A percentile compares a stretch with the other conserved stretches of the same genome.
Conservation (phyloP, 257 asterid genomes). For the Echites panduratus region DNA sequence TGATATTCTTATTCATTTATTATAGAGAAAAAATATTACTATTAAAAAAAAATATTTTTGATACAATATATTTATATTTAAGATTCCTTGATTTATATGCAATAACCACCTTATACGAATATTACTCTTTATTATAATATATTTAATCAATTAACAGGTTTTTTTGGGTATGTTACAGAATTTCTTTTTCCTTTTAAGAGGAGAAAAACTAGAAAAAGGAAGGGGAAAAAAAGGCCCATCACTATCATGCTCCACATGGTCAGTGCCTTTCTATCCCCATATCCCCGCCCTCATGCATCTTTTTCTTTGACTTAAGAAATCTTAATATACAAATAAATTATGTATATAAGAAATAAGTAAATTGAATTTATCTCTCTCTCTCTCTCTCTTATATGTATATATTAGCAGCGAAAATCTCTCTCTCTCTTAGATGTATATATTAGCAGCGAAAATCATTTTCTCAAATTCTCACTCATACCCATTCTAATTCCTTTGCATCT, state of each 20-base stretch:
- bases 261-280: slow-evolving; percentile 21
- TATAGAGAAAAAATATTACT: no score
- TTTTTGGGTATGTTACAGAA: no score
- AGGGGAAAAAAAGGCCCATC: slow-evolving; percentile 19
- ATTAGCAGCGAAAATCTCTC: not conserved
- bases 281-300: not conserved
- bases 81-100: no score
- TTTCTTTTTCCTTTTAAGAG: no score
- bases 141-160: no score
- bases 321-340: no score
- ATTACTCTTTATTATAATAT: no score
- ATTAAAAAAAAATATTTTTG: no score
- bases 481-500: not conserved
- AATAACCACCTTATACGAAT: no score
- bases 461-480: slow-evolving; percentile 6
- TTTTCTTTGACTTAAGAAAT: not conserved
- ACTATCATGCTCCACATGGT: slow-evolving; percentile 41
- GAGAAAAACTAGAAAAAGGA: no score
- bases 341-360: not conserved
- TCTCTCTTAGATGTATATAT: not conserved
- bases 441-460: not conserved
- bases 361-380: not conserved
- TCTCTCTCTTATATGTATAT: not conserved
- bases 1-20: no score
- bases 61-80: no score